Evolutionary conservation across 176 grass and related monocot species (phyloP).

Genomic region (Chloris gayana): DNA sequence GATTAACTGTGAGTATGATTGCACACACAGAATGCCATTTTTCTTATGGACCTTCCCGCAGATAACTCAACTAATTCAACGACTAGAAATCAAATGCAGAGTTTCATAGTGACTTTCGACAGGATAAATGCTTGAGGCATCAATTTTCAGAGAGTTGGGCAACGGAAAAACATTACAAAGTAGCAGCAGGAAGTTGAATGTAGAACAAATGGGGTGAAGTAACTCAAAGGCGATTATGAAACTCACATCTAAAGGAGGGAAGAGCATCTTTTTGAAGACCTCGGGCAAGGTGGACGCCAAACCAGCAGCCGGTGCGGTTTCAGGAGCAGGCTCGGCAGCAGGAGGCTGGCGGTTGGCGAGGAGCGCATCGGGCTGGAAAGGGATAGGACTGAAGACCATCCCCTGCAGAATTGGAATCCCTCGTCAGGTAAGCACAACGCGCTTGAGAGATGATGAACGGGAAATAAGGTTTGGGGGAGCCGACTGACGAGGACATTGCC

Average conservation of each 20-base stretch:
- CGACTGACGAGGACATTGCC: slow-evolving; percentile 73
- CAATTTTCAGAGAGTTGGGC: not conserved
- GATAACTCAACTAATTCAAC: slow-evolving; percentile 1
- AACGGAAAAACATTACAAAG: not conserved
- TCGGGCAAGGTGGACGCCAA: slow-evolving; percentile 43
- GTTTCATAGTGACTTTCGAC: not conserved
- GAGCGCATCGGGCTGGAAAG: slow-evolving; percentile 69
- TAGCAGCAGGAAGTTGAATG: not conserved
- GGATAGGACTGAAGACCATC: slow-evolving; percentile 79
- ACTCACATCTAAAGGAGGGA: slow-evolving; percentile 61
- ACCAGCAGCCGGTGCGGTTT: slow-evolving; percentile 11
- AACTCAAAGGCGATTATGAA: not conserved
- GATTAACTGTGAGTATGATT: not conserved
- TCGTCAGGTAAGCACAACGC: not conserved
- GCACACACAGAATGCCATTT: not conserved
- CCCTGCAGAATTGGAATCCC: slow-evolving; percentile 48
- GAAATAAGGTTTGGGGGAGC: not conserved
- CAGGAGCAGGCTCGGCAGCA: slow-evolving; percentile 16
- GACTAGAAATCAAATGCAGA: not conserved
- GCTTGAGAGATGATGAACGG: not conserved
- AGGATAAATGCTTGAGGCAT: not conserved
- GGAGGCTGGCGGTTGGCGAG: slow-evolving; percentile 35
- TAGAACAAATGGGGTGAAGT: not conserved
- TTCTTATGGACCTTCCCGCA: not conserved
- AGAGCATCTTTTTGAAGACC: slow-evolving; percentile 70